Evolutionary conservation across 2,329 filamentous ascomycete species (phyloP), one percentile per base, ranked within the genome.

Genomic region (Cercospora sp.): DNA sequence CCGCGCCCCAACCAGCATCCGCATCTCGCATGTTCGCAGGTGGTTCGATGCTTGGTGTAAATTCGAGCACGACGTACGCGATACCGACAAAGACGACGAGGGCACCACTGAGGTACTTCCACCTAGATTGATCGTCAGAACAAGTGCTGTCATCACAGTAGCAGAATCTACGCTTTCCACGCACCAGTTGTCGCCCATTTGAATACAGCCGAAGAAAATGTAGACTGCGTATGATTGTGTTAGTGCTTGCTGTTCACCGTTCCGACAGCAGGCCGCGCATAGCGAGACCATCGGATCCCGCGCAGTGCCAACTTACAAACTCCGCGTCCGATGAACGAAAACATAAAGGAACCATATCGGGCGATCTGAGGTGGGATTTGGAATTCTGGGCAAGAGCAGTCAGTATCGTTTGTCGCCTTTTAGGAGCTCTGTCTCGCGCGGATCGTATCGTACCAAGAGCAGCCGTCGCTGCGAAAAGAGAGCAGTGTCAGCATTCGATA

Each of bases 281-380:
- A 13, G 20, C 53, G 13, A 20, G 10, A 28, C 7, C 16, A 33
- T 1, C 28, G 4, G 5, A n/a, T 20, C 3, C 4, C 8, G 6
- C 26, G 13, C 9, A 10, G 13, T 30, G 63, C 3, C 45, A 16
- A 16, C 93, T 83, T 88, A 97, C 94, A 98, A 79, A 93, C 86
- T 81, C 95, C 95, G 78, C 95, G 93, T 70, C 95, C 95, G 74
- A 98, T 83, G 86, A 99, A 98, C 67, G 92, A 96, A 85, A 98
- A 98, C 81, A 98, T 90, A 85, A 99, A 99, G 10, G 93, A 96
- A 64, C 93, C 94, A 84, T 98, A 97, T 82, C 93, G 90, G 67
- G 93, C 91, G 64, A 97, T 86, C 80, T 97, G 94, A 68, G 94
- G 92, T 61, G 95, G 94, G 75, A 97, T 94, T 81, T 97, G 91